Percentiles rank a stretch among this genome's conserved stretches.
Evolutionary conservation across 176 grass and related monocot genomes (phyloP).

Genomic region (maize (Zea mays)): DNA sequence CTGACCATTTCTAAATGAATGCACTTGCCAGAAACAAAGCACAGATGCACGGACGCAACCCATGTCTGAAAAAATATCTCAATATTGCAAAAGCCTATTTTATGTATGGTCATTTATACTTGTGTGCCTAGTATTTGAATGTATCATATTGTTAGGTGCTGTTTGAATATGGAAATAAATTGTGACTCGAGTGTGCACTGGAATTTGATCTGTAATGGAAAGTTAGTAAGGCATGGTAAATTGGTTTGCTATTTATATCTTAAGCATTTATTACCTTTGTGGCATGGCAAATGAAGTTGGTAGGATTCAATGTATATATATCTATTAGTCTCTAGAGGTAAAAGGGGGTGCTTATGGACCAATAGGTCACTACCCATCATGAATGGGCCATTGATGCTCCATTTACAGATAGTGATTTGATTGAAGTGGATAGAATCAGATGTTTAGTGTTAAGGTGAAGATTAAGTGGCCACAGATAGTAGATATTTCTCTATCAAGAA

Average conservation of each 20-base stretch:
- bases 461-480: constrained; percentile 8
- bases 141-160: neutral
- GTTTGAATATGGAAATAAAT: constrained; percentile 8
- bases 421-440: constrained; percentile 32
- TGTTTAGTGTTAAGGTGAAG: constrained; percentile 22
- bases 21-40: neutral
- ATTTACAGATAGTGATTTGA: constrained; percentile 13
- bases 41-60: neutral
- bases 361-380: constrained; percentile 12
- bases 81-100: neutral
- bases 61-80: neutral
- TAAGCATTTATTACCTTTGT: constrained; percentile 1
- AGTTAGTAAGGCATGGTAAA: neutral
- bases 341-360: neutral
- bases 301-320: neutral
- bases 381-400: constrained; percentile 5
- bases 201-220: constrained; percentile 8
- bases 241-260: neutral
- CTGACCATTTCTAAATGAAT: neutral
- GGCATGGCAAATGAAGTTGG: neutral
- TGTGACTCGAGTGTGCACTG: neutral
- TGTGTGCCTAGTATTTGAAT: constrained; percentile 4
- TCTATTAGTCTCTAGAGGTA: constrained; percentile 27
- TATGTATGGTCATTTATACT: neutral
- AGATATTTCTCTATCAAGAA: constrained; percentile 21